Conservation (phyloP, 2,329 filamentous ascomycete genomes). For the Sclerotiophoma versabilis region DNA sequence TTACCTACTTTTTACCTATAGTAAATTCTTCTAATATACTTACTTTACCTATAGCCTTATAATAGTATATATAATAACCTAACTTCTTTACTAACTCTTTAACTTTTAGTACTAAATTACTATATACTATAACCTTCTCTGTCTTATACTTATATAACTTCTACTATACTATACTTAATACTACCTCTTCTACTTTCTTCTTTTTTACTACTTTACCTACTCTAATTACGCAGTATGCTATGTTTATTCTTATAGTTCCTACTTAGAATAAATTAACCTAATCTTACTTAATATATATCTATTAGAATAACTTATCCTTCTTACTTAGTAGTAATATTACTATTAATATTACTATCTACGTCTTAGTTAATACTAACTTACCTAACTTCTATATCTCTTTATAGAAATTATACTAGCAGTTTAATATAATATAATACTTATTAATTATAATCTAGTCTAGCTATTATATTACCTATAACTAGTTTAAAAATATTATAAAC, state of each 20-base stretch:
- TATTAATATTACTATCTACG: too few relatives aligned
- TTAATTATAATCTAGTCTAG: too few relatives aligned
- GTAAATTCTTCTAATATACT: conserved; percentile 15
- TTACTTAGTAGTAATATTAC: too few relatives aligned
- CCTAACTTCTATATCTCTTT: too few relatives aligned
- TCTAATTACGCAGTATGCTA: conserved; percentile 10
- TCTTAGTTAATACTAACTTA: too few relatives aligned
- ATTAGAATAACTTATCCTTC: too few relatives aligned
- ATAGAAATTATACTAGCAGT: too few relatives aligned
- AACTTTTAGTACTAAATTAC: conserved; percentile 8
- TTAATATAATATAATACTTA: too few relatives aligned
- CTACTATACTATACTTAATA: conserved; percentile 4
- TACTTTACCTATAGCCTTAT: conserved; percentile 14
- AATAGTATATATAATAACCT: conserved; percentile 13
- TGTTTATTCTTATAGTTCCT: conserved; percentile 9
- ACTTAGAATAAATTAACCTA: conserved; percentile 16
- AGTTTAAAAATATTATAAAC: too few relatives aligned
- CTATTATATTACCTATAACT: too few relatives aligned
- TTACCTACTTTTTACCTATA: conserved; percentile 1
- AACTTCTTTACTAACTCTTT: conserved; percentile 16
- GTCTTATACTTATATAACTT: conserved; percentile 5
- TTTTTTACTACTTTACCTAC: conserved; percentile 1
- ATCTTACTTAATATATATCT: conserved; percentile 18
- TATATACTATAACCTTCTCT: conserved; percentile 16
- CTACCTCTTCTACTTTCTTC: conserved; percentile 7